Evolutionary conservation across 257 asterid species (phyloP).

Genomic region (Solanum paucissectum): DNA sequence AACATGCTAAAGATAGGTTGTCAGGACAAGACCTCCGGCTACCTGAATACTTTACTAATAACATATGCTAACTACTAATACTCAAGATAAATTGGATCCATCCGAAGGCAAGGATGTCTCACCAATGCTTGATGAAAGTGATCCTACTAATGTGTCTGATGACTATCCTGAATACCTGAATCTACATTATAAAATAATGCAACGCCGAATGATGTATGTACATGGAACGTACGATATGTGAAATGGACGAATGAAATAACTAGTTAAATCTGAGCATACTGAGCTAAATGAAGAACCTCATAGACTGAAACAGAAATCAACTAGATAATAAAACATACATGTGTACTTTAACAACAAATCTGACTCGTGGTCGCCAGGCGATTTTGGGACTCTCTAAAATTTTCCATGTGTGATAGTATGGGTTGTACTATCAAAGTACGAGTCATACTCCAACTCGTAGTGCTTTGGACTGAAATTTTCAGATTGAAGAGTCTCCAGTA

Average conservation of each 20-base stretch:
- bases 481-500: too few species aligned
- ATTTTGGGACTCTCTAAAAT: background rate
- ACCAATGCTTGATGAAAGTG: background rate
- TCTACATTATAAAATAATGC: too few species aligned
- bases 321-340: background rate
- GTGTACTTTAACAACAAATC: background rate
- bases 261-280: too few species aligned
- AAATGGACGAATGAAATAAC: too few species aligned
- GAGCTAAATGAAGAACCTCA: background rate
- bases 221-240: too few species aligned
- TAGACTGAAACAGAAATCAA: background rate
- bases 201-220: too few species aligned
- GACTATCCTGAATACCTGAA: too few species aligned
- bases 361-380: background rate
- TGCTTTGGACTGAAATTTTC: background rate
- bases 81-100: background rate
- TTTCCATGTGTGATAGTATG: background rate
- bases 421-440: too few species aligned
- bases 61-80: too few species aligned
- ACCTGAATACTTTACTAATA: too few species aligned
- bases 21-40: fast-evolving
- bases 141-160: too few species aligned
- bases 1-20: background rate
- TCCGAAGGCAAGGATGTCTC: background rate
- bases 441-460: background rate